These are phyloP conservation scores for Blastobotrys robertii DNA, from an alignment of 805 yeast species.

Conservation along the genomic window DNA sequence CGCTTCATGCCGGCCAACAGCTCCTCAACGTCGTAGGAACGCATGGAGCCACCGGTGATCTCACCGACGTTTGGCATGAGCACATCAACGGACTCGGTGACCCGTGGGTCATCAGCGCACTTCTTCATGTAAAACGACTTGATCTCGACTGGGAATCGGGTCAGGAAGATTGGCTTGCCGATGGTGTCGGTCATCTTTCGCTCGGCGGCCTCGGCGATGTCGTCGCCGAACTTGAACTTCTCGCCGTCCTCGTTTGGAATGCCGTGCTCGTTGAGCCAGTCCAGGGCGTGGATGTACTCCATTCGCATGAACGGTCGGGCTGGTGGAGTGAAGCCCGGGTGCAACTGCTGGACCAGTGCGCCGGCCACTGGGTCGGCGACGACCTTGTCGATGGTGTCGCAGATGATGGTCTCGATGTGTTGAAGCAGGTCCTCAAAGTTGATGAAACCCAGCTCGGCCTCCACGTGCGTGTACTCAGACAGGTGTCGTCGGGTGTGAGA, in stretches of 20 bases:
- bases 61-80: conserved; percentile 99
- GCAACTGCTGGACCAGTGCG: conserved; percentile 77
- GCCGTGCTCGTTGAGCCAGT: conserved; percentile 93
- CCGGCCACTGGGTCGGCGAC: conserved; percentile 89
- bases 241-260: conserved; percentile 93
- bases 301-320: conserved; percentile 80
- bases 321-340: conserved; percentile 86
- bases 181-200: conserved; percentile 95
- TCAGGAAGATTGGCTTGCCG: conserved; percentile 85
- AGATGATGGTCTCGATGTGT: conserved; percentile 76
- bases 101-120: conserved; percentile 81
- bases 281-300: conserved; percentile 83
- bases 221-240: conserved; percentile 92
- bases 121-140: conserved; percentile 97
- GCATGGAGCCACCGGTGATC: conserved; percentile 98
- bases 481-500: conserved; percentile 98
- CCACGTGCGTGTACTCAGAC: conserved; percentile 94
- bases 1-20: conserved; percentile 84
- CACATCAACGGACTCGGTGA: conserved; percentile 96
- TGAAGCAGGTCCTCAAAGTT: conserved; percentile 74
- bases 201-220: conserved; percentile 99
- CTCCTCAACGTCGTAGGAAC: conserved; percentile 76
- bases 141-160: conserved; percentile 92
- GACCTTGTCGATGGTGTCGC: conserved; percentile 60
- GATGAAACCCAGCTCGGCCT: conserved; percentile 85